Evolutionary conservation across 768 basidiomycete genomes (phyloP), one percentile per base, ranked within the genome.

Genomic region (Lactarius vividus): DNA sequence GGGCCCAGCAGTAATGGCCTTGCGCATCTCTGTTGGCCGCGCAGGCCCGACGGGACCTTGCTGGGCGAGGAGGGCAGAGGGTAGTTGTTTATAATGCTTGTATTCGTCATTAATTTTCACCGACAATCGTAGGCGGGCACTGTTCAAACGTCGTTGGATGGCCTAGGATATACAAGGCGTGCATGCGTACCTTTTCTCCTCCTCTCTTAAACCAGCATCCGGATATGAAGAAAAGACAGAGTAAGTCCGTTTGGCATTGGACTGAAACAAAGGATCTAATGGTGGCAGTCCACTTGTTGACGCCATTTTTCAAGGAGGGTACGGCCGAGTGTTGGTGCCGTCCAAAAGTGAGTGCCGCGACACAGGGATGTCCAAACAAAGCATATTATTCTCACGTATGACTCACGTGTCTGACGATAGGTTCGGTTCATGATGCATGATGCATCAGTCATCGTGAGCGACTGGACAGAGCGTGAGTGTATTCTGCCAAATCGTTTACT

Each of bases 91-190:
- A 74, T 83, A 91, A 74, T 97, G 87, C 56, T 84, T 83, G 76
- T 95, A 99, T 78, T 98, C 96, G 73, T 93, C 87, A 39, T 87
- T 83, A 35, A 98, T 89, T 80, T 97, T 97, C 57, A 91, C 85
- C 3, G 93, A 82, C 40, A 97, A 76, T 40, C 88, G 85, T 56
- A 93, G 75, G 44, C 88, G 83, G n/a, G 87, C 80, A 71, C 92
- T 91, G 63, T 52, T 57, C 44, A 15, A 33, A 64, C 58, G 57
- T 26, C 33, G 52, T 28, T 49, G 55, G 31, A 2, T 40, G 60
- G 13, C 6, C 8, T n/a, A 2, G 2, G 1, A n/a, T 29, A 59
- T 9, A 7, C 13, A 49, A n/a, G n/a, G 13, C 4, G 28, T 0
- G 4, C 10, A 33, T 20, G 70, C 80, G 39, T 52, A 87, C 91